These are phyloP conservation scores for Plenodomus tracheiphilus DNA, from an alignment of 2,329 filamentous ascomycete genomes.

Conservation along the genomic window DNA sequence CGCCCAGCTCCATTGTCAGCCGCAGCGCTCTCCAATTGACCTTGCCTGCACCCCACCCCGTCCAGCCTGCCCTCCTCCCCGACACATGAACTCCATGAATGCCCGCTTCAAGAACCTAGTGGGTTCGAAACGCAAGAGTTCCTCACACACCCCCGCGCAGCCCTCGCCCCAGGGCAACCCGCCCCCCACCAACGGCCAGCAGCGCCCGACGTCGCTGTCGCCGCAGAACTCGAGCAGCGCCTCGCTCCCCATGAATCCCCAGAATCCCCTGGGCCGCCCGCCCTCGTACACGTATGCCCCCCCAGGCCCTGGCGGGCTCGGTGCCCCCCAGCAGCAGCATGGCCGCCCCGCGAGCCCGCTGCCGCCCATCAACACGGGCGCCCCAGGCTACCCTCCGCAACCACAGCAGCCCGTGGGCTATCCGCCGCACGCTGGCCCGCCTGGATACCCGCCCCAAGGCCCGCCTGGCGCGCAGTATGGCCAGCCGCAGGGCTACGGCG, in stretches of 20 bases:
- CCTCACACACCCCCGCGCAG: slow-evolving; percentile 55
- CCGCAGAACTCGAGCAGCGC: slow-evolving; percentile 44
- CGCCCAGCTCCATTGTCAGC: slow-evolving; percentile 35
- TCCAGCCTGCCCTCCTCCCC: slow-evolving; percentile 18
- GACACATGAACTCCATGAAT: slow-evolving; percentile 77
- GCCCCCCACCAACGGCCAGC: slow-evolving; percentile 44
- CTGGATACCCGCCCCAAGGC: slow-evolving; percentile 47
- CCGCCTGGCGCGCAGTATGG: slow-evolving; percentile 37
- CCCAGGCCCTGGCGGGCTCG: slow-evolving; percentile 44
- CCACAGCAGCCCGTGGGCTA: slow-evolving; percentile 42
- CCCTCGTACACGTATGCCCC: slow-evolving; percentile 65
- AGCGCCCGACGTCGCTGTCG: slow-evolving; percentile 46
- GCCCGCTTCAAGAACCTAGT: slow-evolving; percentile 77
- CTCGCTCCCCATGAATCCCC: slow-evolving; percentile 57
- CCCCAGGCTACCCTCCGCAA: slow-evolving; percentile 48
- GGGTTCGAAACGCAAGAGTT: slow-evolving; percentile 76
- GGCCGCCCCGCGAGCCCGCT: slow-evolving; percentile 59
- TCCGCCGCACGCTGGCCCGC: slow-evolving; percentile 14
- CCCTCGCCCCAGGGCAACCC: slow-evolving; percentile 32
- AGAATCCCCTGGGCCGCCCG: slow-evolving; percentile 61
- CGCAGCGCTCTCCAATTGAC: slow-evolving; percentile 28
- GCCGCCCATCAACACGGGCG: slow-evolving; percentile 60
- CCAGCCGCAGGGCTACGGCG: slow-evolving; percentile 3
- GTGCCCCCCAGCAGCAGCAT: slow-evolving; percentile 35
- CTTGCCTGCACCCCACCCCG: slow-evolving; percentile 27